These are phyloP conservation scores for Fusarium sulawesiense DNA, from an alignment of 2,329 filamentous ascomycete genomes.

Conservation along the genomic window DNA sequence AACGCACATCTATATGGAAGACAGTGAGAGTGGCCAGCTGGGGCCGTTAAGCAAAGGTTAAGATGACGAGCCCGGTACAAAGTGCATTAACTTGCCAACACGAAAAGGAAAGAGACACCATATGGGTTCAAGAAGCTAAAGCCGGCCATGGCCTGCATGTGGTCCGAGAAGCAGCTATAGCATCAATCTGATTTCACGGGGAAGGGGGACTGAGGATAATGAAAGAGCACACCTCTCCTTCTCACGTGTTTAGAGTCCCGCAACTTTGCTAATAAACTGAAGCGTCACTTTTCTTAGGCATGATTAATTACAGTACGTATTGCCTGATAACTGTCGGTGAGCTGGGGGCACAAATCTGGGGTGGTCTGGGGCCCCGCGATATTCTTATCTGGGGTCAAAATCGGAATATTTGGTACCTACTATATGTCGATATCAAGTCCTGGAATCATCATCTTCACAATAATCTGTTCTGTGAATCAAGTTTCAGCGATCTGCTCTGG, in stretches of 20 bases:
- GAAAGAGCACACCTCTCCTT: background rate
- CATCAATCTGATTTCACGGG: background rate
- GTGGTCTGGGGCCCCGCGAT: conserved; percentile 47
- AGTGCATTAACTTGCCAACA: background rate
- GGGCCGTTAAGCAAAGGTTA: background rate
- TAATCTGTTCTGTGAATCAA: background rate
- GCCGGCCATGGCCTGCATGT: background rate
- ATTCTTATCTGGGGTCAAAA: conserved; percentile 1
- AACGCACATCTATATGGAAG: background rate
- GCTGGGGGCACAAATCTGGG: conserved; percentile 31
- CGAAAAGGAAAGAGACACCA: background rate
- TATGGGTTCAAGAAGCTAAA: background rate
- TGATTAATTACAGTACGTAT: background rate
- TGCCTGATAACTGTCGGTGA: conserved; percentile 41
- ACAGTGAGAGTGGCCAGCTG: background rate
- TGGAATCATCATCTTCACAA: background rate
- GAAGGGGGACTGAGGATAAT: background rate
- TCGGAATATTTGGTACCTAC: background rate
- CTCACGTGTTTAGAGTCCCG: background rate
- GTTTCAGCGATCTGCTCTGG: background rate
- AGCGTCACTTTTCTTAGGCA: background rate
- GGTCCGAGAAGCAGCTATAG: background rate
- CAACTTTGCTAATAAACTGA: background rate
- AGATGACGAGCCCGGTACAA: background rate
- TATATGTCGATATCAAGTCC: background rate